Conservation (phyloP, 2,329 filamentous ascomycete genomes). For the Aspergillus pseudoterreus region DNA sequence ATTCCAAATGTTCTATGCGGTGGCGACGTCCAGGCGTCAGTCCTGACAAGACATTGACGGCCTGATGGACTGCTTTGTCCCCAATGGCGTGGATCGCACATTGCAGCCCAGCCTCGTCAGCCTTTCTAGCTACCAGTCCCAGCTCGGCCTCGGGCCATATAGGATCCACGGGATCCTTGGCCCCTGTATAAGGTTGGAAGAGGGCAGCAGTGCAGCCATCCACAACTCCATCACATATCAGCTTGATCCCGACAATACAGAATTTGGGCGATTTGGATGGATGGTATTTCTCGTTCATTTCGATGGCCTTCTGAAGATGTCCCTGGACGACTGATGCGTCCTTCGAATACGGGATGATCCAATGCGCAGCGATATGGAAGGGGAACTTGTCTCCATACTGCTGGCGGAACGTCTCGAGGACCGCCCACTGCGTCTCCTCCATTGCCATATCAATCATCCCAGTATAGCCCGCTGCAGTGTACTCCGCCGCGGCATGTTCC, state of each 20-base stretch:
- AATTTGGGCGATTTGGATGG: constrained; percentile 38
- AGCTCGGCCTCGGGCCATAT: constrained; percentile 46
- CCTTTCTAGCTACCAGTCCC: constrained; percentile 41
- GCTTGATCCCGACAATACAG: constrained; percentile 47
- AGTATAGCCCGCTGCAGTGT: constrained; percentile 46
- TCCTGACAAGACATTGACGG: constrained; percentile 44
- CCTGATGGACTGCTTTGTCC: constrained; percentile 45
- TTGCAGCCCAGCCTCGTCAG: constrained; percentile 43
- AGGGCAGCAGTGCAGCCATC: constrained; percentile 51
- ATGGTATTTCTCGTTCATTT: constrained; percentile 39
- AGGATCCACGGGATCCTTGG: constrained; percentile 39
- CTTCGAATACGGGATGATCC: constrained; percentile 44
- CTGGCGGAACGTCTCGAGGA: constrained; percentile 39
- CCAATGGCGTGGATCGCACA: constrained; percentile 52
- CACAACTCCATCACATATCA: constrained; percentile 50
- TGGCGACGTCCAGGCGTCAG: constrained; percentile 42
- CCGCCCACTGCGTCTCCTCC: constrained; percentile 48
- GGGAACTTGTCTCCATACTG: constrained; percentile 30
- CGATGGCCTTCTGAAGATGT: constrained; percentile 46
- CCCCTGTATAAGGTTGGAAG: constrained; percentile 44
- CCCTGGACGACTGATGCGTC: constrained; percentile 37
- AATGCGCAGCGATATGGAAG: constrained; percentile 47
- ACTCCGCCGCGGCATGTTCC: constrained; percentile 39
- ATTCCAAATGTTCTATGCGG: constrained; percentile 51
- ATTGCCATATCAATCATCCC: constrained; percentile 52